These are phyloP conservation scores for Leishmania gerbilli DNA, from an alignment of 208 protist species.

Conservation along the genomic window DNA sequence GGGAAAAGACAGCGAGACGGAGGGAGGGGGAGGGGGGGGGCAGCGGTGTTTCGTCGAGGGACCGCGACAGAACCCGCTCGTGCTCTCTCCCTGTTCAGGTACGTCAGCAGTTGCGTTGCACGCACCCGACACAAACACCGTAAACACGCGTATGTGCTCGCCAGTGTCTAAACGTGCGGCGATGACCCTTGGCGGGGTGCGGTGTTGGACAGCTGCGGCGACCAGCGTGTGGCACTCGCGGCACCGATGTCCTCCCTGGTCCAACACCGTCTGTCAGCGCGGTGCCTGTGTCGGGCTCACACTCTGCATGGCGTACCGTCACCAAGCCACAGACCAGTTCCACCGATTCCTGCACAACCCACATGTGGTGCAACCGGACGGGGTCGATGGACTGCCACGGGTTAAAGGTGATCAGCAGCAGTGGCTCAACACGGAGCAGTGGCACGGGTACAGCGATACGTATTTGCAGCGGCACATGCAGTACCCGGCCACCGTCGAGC, in stretches of 20 bases:
- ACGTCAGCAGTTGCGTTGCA: background rate
- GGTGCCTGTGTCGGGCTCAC: background rate
- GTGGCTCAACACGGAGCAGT: conserved; percentile 91
- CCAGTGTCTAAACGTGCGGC: background rate
- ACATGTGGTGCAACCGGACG: conserved; percentile 84
- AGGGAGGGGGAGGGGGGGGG: no score
- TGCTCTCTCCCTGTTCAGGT: background rate
- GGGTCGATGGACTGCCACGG: conserved; percentile 70
- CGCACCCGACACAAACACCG: background rate
- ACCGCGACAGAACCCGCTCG: background rate
- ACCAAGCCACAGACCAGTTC: conserved; percentile 80
- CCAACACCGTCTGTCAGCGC: background rate
- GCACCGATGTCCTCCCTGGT: background rate
- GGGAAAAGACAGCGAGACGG: background rate
- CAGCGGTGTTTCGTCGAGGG: no score
- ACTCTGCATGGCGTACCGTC: conserved; percentile 33
- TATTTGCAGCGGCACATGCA: conserved; percentile 85
- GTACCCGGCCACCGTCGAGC: conserved; percentile 79
- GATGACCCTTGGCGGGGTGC: background rate
- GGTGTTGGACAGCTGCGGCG: background rate
- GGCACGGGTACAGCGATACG: conserved; percentile 84
- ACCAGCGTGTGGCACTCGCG: background rate
- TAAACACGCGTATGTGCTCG: background rate
- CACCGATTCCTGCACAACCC: conserved; percentile 86
- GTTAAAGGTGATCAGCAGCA: conserved; percentile 83